phyloP scores from a whole-genome alignment of 768 basidiomycete genomes.

The Lactifluus echinatus region DNA sequence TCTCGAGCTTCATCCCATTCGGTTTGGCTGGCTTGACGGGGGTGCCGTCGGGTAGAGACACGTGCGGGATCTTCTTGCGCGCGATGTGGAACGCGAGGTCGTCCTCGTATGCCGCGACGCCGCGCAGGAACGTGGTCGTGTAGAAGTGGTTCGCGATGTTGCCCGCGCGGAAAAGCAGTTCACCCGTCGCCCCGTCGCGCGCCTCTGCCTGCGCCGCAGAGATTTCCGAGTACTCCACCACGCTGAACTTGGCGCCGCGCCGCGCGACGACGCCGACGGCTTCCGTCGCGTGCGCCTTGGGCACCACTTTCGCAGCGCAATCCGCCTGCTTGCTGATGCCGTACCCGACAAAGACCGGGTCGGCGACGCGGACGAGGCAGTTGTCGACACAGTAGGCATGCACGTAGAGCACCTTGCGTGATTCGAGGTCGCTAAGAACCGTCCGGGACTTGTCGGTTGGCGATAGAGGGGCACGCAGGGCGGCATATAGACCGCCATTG shows the following conservation, averaged over 20 bases:
- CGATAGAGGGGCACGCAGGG: constrained; percentile 71
- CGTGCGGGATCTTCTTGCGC: constrained; percentile 88
- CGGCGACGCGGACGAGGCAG: constrained; percentile 94
- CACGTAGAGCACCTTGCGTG: constrained; percentile 74
- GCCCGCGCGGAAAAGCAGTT: constrained; percentile 84
- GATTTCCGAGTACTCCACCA: constrained; percentile 98
- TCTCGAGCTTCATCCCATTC: constrained; percentile 99
- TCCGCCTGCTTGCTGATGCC: constrained; percentile 83
- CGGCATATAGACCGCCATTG: constrained; percentile 95
- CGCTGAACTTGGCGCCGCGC: constrained; percentile 75
- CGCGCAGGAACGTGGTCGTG: constrained; percentile 73
- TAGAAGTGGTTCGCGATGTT: constrained; percentile 99
- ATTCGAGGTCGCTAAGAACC: constrained; percentile 75
- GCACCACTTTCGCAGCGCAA: constrained; percentile 94
- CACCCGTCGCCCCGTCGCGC: constrained; percentile 57
- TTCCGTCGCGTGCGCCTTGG: constrained; percentile 78
- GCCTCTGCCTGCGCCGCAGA: constrained; percentile 77
- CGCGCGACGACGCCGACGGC: constrained; percentile 91
- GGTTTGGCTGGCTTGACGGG: constrained; percentile 72
- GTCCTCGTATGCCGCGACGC: constrained; percentile 73
- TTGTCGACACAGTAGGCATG: constrained; percentile 99
- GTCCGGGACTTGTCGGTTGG: constrained; percentile 49
- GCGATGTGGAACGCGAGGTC: constrained; percentile 97
- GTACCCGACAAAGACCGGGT: constrained; percentile 95
- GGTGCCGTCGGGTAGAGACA: constrained; percentile 62